These are phyloP conservation scores for Polygonum maritimum DNA, from an alignment of 148 eudicot species.

Conservation along the genomic window DNA sequence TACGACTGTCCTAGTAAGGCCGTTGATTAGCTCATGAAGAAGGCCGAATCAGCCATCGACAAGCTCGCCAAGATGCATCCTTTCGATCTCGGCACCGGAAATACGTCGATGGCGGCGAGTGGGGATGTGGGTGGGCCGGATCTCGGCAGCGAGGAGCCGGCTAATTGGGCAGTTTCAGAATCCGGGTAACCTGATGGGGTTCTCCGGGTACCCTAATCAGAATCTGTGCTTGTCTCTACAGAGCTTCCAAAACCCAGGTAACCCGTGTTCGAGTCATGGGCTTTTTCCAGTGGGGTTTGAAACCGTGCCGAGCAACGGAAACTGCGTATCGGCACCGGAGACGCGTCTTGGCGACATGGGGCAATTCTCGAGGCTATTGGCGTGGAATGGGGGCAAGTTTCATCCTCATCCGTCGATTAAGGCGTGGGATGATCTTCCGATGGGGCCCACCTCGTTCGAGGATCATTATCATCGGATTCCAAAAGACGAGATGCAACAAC, in stretches of 20 bases:
- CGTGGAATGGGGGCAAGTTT: neutral
- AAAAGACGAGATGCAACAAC: neutral
- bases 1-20: slow-evolving; percentile 45
- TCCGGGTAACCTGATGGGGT: neutral
- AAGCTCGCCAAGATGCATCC: slow-evolving; percentile 24
- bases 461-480: neutral
- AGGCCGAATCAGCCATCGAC: slow-evolving; percentile 33
- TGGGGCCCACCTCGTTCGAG: neutral
- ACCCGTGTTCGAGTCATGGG: neutral
- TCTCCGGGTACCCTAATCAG: slow-evolving; percentile 5
- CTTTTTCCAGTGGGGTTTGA: neutral
- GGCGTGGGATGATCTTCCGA: slow-evolving; percentile 5
- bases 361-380: neutral
- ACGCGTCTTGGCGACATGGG: neutral
- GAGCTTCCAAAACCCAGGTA: slow-evolving; percentile 9
- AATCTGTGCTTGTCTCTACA: slow-evolving; percentile 9
- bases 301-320: neutral
- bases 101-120: no score
- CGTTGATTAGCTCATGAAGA: slow-evolving; percentile 39
- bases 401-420: neutral
- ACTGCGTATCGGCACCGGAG: neutral
- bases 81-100: slow-evolving; percentile 15
- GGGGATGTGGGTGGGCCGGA: neutral
- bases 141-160: neutral
- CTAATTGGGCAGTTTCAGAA: neutral